These are phyloP conservation scores for Apophysomyces sp. DNA, from an alignment of 371 early-diverging fungal species.

Conservation along the genomic window DNA sequence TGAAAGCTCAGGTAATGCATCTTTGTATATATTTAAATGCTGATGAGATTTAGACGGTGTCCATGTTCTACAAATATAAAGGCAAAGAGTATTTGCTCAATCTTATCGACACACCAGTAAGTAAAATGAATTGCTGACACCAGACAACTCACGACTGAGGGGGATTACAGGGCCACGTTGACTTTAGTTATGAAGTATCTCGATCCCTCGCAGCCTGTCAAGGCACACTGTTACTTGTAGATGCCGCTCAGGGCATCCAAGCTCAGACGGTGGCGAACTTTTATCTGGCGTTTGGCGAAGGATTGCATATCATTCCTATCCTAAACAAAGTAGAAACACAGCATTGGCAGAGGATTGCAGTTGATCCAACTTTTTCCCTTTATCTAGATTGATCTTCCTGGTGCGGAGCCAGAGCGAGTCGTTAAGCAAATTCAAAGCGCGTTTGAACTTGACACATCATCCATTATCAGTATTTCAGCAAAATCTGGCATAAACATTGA, in stretches of 20 bases:
- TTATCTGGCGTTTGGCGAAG: conserved; percentile 89
- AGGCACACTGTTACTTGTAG: conserved; percentile 88
- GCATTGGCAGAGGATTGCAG: too few relatives aligned
- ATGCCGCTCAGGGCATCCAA: conserved; percentile 90
- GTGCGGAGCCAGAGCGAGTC: conserved; percentile 82
- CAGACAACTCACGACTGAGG: neutral
- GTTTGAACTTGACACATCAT: conserved; percentile 78
- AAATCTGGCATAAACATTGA: conserved; percentile 87
- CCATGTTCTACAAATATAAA: conserved; percentile 81
- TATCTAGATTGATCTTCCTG: conserved; percentile 81
- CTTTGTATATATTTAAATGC: neutral
- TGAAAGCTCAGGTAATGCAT: conserved; percentile 86
- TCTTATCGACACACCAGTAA: conserved; percentile 87
- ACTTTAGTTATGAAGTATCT: conserved; percentile 93
- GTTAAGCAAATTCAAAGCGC: conserved; percentile 79
- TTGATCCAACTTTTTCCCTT: too few relatives aligned
- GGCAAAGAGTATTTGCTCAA: conserved; percentile 80
- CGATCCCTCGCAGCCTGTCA: conserved; percentile 88
- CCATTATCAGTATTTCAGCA: conserved; percentile 76
- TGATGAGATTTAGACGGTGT: conserved; percentile 63
- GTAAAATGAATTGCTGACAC: neutral
- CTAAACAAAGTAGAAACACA: conserved; percentile 76
- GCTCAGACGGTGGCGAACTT: conserved; percentile 97
- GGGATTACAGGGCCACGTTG: conserved; percentile 66
- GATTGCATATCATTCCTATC: conserved; percentile 86